phyloP scores from a whole-genome alignment of 75 land plant genomes.

The Isoetes taiwanensis region DNA sequence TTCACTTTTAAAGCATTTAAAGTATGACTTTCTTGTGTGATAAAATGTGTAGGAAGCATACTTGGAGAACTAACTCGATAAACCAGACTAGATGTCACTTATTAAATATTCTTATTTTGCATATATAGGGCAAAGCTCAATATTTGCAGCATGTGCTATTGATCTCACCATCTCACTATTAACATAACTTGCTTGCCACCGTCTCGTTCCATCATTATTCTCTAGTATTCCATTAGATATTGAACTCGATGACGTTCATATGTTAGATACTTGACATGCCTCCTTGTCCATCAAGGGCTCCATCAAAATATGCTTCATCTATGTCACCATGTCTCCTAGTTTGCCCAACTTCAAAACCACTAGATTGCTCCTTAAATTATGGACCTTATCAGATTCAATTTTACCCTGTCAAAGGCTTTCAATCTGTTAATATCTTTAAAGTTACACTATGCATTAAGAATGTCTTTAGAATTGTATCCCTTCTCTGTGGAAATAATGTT shows the following conservation, averaged over 20 bases:
- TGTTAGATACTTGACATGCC: neutral
- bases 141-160: slow-evolving; percentile 25
- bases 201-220: neutral
- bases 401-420: slow-evolving; percentile 11
- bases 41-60: too few species aligned
- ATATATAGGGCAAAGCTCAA: slow-evolving; percentile 32
- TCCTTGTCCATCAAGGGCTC: neutral
- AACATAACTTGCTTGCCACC: neutral
- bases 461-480: too few species aligned
- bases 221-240: slow-evolving; percentile 1
- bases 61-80: too few species aligned
- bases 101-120: too few species aligned
- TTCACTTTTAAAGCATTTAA: too few species aligned
- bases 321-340: neutral
- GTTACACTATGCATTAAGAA: too few species aligned
- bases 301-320: neutral
- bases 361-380: neutral
- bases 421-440: neutral
- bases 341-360: neutral
- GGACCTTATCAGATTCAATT: neutral
- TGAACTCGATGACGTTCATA: neutral
- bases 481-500: too few species aligned
- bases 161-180: slow-evolving; percentile 22
- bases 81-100: too few species aligned
- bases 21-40: too few species aligned